A percentile compares a stretch with the other conserved stretches of the same genome.
Evolutionary conservation across 805 yeast genomes (phyloP).

Genomic region (Kazachstania taianensis): DNA sequence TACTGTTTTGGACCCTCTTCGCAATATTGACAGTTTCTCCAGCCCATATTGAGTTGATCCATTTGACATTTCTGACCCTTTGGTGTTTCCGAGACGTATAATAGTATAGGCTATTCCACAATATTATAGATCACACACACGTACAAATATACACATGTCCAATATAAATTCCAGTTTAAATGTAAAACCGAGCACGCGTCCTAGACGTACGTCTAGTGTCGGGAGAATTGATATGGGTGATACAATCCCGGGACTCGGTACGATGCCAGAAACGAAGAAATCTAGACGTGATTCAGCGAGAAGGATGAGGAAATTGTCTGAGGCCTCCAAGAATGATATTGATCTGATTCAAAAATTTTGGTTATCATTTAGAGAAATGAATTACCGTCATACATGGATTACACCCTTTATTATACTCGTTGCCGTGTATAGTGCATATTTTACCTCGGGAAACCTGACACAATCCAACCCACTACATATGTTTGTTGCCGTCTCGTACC

Average conservation of each 20-base stretch:
- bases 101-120: too few species aligned
- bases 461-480: slow-evolving; percentile 50
- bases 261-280: slow-evolving; percentile 43
- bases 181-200: slow-evolving; percentile 45
- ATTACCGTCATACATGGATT: slow-evolving; percentile 59
- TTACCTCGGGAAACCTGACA: slow-evolving; percentile 48
- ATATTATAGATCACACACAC: too few species aligned
- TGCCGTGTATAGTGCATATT: slow-evolving; percentile 35
- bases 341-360: slow-evolving; percentile 49
- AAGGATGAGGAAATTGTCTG: slow-evolving; percentile 7
- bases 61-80: too few species aligned
- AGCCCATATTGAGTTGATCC: too few species aligned
- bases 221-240: slow-evolving; percentile 73
- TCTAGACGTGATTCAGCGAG: slow-evolving; percentile 30
- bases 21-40: too few species aligned
- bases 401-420: slow-evolving; percentile 46
- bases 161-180: too few species aligned
- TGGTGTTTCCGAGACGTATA: too few species aligned
- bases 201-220: slow-evolving; percentile 64
- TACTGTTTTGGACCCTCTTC: too few species aligned
- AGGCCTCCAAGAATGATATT: slow-evolving; percentile 34
- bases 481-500: slow-evolving; percentile 58
- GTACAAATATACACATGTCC: too few species aligned
- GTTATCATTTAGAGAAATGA: slow-evolving; percentile 45
- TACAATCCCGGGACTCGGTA: slow-evolving; percentile 42